phyloP scores from a whole-genome alignment of 768 basidiomycete genomes.

The Chlorophyllum brunneum region DNA sequence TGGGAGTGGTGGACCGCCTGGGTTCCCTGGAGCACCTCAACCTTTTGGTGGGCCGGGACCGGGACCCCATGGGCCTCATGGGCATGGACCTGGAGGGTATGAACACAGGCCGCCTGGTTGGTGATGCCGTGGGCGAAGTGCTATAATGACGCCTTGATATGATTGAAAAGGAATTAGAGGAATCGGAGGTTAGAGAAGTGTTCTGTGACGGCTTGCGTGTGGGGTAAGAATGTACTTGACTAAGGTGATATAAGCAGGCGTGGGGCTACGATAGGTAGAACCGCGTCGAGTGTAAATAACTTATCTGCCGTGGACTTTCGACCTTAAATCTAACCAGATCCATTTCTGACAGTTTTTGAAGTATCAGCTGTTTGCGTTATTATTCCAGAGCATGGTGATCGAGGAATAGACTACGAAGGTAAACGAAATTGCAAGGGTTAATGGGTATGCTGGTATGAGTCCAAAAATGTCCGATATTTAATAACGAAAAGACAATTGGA shows the following conservation, averaged over 20 bases:
- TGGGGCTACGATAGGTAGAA: too few relatives aligned
- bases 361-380: too few relatives aligned
- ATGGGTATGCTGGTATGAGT: not conserved
- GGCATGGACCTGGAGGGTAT: conserved; percentile 12
- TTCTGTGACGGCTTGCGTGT: too few relatives aligned
- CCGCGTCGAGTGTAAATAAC: too few relatives aligned
- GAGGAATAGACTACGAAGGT: not conserved
- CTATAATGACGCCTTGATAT: not conserved
- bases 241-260: too few relatives aligned
- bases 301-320: too few relatives aligned
- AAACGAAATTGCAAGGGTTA: not conserved
- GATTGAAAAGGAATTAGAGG: too few relatives aligned
- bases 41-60: conserved; percentile 21
- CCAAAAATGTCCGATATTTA: not conserved
- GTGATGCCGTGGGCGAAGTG: not conserved
- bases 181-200: too few relatives aligned
- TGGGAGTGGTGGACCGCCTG: conserved; percentile 23
- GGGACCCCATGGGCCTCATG: conserved; percentile 17
- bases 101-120: conserved; percentile 15
- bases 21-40: conserved; percentile 34
- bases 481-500: too few relatives aligned
- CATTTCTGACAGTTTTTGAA: too few relatives aligned
- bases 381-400: not conserved
- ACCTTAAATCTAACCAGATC: too few relatives aligned
- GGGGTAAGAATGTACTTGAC: too few relatives aligned